A percentile compares a stretch with the other conserved stretches of the same genome.
Conservation (phyloP, 2,329 filamentous ascomycete genomes). For the Teratosphaeria pseudoeucalypti region DNA sequence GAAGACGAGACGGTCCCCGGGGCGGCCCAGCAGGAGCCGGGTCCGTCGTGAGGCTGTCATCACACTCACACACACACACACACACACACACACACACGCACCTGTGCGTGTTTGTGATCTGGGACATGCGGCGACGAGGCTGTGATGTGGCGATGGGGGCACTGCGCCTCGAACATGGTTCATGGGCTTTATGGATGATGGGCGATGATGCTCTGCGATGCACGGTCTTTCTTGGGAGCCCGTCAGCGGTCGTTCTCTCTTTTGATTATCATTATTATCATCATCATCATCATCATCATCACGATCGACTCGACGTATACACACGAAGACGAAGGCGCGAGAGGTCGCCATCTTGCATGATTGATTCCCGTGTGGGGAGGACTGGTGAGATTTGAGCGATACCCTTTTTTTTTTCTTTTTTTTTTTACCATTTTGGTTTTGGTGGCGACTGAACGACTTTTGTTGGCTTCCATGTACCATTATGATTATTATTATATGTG, state of each 20-base stretch:
- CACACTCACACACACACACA: no score
- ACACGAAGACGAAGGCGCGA: no score
- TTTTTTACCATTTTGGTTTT: no score
- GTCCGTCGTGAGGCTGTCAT: background rate
- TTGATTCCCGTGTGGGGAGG: no score
- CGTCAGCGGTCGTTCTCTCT: background rate
- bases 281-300: no score
- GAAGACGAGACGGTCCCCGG: background rate
- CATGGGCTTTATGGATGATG: background rate
- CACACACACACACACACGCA: no score
- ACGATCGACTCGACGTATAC: background rate
- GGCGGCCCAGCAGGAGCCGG: background rate
- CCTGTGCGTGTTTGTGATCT: background rate
- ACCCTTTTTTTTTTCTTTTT: background rate
- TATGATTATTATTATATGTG: no score
- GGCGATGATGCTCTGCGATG: background rate
- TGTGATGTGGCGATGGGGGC: background rate
- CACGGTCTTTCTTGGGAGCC: background rate
- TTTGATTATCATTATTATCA: background rate
- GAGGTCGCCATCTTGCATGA: no score
- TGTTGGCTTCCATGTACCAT: background rate
- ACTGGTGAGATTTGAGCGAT: background rate
- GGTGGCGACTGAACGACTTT: background rate
- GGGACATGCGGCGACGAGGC: background rate
- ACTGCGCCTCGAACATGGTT: background rate